phyloP scores from a whole-genome alignment of 2,329 filamentous ascomycete species.

The Colletotrichum endophyticum region DNA sequence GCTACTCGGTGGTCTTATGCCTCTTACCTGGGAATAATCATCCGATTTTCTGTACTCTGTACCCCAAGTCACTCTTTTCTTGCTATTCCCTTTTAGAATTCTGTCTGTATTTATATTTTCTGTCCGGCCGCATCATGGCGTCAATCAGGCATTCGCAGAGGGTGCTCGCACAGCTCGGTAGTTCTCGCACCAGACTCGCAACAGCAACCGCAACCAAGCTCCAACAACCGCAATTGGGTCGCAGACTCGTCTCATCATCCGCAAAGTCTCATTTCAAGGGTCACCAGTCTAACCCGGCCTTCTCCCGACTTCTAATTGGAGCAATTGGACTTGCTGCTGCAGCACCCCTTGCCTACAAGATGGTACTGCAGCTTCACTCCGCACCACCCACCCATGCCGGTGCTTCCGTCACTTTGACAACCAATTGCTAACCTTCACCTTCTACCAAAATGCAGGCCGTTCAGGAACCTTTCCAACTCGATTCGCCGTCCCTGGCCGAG shows the following conservation, averaged over 20 bases:
- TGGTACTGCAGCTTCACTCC: slow-evolving; percentile 47
- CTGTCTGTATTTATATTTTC: not conserved
- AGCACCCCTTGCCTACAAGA: slow-evolving; percentile 60
- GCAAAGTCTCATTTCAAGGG: slow-evolving; percentile 14
- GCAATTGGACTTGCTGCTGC: slow-evolving; percentile 54
- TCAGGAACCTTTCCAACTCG: slow-evolving; percentile 52
- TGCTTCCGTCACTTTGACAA: not conserved
- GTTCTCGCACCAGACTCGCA: slow-evolving; percentile 9
- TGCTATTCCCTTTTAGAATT: not conserved
- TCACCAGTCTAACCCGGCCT: slow-evolving; percentile 3
- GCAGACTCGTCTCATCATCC: slow-evolving; percentile 20
- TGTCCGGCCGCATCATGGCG: slow-evolving; percentile 3
- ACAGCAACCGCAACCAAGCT: not conserved
- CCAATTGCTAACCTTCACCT: slow-evolving; percentile 10
- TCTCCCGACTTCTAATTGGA: slow-evolving; percentile 27
- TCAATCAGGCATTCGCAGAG: not conserved
- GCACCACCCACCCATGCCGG: not conserved
- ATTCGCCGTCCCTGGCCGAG: slow-evolving; percentile 78
- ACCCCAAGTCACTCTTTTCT: slow-evolving; percentile 10
- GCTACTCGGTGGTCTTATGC: slow-evolving; percentile 15
- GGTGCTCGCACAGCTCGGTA: slow-evolving; percentile 15
- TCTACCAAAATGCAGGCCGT: slow-evolving; percentile 37
- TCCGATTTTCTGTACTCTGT: slow-evolving; percentile 4
- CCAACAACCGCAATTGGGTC: slow-evolving; percentile 7
- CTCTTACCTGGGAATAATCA: slow-evolving; percentile 7